Conservation (phyloP, 306 rosid genomes). For the Quercus berberidifolia region DNA sequence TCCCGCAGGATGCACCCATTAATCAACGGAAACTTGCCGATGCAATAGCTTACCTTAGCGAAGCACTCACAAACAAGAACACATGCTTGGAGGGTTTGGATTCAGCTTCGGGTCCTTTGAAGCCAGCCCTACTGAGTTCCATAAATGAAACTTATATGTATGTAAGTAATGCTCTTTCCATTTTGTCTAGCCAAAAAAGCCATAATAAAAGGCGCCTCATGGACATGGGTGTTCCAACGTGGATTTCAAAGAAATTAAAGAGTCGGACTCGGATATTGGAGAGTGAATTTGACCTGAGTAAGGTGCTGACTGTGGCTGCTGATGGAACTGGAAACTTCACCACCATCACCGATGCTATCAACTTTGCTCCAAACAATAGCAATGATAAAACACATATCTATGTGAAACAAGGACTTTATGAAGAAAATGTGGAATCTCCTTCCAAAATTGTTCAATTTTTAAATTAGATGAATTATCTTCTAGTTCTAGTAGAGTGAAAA, state of each 20-base stretch:
- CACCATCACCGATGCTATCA: constrained; percentile 56
- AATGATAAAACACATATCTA: constrained; percentile 48
- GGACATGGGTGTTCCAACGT: constrained; percentile 18
- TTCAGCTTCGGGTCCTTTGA: constrained; percentile 65
- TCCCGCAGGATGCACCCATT: constrained; percentile 15
- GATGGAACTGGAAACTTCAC: constrained; percentile 77
- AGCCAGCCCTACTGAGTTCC: constrained; percentile 6
- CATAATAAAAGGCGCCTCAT: constrained; percentile 34
- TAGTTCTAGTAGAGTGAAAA: constrained; percentile 31
- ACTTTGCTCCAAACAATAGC: constrained; percentile 67
- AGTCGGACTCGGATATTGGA: too few species aligned
- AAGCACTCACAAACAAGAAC: constrained; percentile 77
- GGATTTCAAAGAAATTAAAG: constrained; percentile 25
- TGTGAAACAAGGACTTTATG: constrained; percentile 55
- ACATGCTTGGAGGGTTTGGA: constrained; percentile 80
- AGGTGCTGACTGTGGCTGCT: constrained; percentile 52
- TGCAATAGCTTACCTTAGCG: constrained; percentile 84
- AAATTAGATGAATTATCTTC: constrained; percentile 41
- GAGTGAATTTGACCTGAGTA: constrained; percentile 23
- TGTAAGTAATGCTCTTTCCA: too few species aligned
- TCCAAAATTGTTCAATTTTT: constrained; percentile 64
- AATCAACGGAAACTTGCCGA: constrained; percentile 28
- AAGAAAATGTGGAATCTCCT: constrained; percentile 73
- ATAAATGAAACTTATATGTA: too few species aligned
- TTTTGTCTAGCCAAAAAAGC: constrained; percentile 1